Conservation (phyloP, 2,329 filamentous ascomycete species). For the Ampelomyces quisqualis region DNA sequence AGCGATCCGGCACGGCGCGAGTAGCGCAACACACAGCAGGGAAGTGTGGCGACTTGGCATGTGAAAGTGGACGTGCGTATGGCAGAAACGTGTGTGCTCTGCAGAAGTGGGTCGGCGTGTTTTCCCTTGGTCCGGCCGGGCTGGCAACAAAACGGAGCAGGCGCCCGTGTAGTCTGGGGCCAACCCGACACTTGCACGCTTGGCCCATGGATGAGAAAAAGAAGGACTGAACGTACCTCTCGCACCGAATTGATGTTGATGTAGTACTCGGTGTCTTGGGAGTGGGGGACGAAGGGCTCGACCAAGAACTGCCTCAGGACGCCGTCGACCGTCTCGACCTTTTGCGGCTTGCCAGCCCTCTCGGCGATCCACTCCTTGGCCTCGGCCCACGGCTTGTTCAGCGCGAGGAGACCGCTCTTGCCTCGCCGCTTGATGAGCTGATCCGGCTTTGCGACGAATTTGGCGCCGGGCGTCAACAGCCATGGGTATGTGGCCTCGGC, state of each 20-base stretch:
- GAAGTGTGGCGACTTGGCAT: constrained; percentile 30
- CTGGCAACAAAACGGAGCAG: constrained; percentile 39
- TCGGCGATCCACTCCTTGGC: constrained; percentile 91
- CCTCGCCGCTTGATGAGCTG: constrained; percentile 99
- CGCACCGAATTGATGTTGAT: constrained; percentile 99
- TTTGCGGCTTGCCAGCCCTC: constrained; percentile 85
- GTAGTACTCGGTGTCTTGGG: constrained; percentile 96
- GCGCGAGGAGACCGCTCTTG: constrained; percentile 92
- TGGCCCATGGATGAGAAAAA: not conserved
- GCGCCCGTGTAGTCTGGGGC: constrained; percentile 27
- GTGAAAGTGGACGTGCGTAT: constrained; percentile 39
- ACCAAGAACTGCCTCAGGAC: constrained; percentile 93
- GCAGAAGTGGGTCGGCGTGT: constrained; percentile 42
- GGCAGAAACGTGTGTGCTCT: constrained; percentile 32
- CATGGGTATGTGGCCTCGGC: constrained; percentile 97
- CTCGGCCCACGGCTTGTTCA: constrained; percentile 97
- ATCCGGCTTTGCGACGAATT: constrained; percentile 98
- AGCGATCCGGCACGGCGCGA: constrained; percentile 17
- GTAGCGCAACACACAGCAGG: constrained; percentile 15
- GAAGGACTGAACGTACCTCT: constrained; percentile 71
- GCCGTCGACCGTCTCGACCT: constrained; percentile 89
- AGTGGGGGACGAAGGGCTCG: constrained; percentile 97
- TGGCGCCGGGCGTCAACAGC: constrained; percentile 78
- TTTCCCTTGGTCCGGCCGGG: constrained; percentile 46
- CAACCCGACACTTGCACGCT: constrained; percentile 9